phyloP scores from a whole-genome alignment of 768 basidiomycete genomes.

The Heimioporus sp. region DNA sequence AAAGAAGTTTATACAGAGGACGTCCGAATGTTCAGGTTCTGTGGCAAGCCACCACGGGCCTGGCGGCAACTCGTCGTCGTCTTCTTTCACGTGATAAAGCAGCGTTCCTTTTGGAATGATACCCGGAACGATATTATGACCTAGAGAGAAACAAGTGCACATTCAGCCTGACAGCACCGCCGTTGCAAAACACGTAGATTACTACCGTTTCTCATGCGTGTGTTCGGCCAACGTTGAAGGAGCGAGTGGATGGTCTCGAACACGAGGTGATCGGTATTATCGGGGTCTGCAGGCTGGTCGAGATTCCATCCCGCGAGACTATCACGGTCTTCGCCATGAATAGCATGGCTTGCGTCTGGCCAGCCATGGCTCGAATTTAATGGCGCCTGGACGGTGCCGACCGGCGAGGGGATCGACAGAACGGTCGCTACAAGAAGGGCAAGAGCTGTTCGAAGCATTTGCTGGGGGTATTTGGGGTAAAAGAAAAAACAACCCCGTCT shows the following conservation, averaged over 20 bases:
- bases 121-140: constrained; percentile 30
- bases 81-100: constrained; percentile 31
- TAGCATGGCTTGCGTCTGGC: too few species aligned
- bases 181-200: too few species aligned
- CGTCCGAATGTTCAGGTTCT: constrained; percentile 37
- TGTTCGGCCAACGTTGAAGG: constrained; percentile 44
- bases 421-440: too few species aligned
- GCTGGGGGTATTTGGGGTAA: too few species aligned
- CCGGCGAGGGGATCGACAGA: too few species aligned
- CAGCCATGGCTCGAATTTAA: too few species aligned
- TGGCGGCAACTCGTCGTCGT: constrained; percentile 18
- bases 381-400: too few species aligned
- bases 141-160: constrained; percentile 2
- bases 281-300: constrained; percentile 18
- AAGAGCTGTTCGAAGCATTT: too few species aligned
- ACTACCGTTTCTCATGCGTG: constrained; percentile 44
- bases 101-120: constrained; percentile 34
- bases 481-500: too few species aligned
- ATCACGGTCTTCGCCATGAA: too few species aligned
- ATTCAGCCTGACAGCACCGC: constrained; percentile 1
- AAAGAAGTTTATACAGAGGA: constrained; percentile 32
- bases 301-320: constrained; percentile 19
- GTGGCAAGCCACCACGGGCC: constrained; percentile 33
- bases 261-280: constrained; percentile 25
- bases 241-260: constrained; percentile 18